These are phyloP conservation scores for Syzygium malaccense DNA, from an alignment of 441 rosid genomes.

Conservation along the genomic window DNA sequence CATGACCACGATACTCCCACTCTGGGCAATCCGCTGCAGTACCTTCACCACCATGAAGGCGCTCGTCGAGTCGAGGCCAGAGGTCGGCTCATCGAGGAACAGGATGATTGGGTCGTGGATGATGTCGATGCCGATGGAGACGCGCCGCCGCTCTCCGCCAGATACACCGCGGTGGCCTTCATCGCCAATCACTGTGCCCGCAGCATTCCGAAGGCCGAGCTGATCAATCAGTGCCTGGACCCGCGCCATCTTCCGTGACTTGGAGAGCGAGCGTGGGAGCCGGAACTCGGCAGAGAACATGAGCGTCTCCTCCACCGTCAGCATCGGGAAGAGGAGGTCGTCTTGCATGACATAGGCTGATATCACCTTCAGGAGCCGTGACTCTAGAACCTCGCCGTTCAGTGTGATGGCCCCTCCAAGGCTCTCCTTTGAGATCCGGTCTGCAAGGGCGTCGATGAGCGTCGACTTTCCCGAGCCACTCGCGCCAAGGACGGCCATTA, in stretches of 20 bases:
- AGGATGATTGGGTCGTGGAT: slow-evolving; percentile 9
- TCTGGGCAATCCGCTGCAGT: slow-evolving; percentile 4
- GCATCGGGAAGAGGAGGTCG: slow-evolving; percentile 82
- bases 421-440: slow-evolving; percentile 11
- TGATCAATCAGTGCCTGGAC: slow-evolving; percentile 10
- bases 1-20: slow-evolving; percentile 12
- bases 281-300: slow-evolving; percentile 32
- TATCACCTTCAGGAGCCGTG: slow-evolving; percentile 62
- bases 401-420: slow-evolving; percentile 57
- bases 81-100: slow-evolving; percentile 14
- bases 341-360: slow-evolving; percentile 94
- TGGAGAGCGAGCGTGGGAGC: slow-evolving; percentile 10
- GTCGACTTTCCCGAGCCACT: slow-evolving; percentile 18
- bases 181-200: slow-evolving; percentile 4
- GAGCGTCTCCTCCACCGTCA: slow-evolving; percentile 74
- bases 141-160: slow-evolving; percentile 5
- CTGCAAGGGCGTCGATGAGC: slow-evolving; percentile 8
- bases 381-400: slow-evolving; percentile 65
- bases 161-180: slow-evolving; percentile 12
- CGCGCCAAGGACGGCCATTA: slow-evolving; percentile 14
- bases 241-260: slow-evolving; percentile 7
- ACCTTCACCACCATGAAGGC: slow-evolving; percentile 17
- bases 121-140: slow-evolving; percentile 10
- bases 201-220: slow-evolving; percentile 4
- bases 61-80: slow-evolving; percentile 13